phyloP scores from a whole-genome alignment of 2,329 filamentous ascomycete species.

The Geosmithia morbida region DNA sequence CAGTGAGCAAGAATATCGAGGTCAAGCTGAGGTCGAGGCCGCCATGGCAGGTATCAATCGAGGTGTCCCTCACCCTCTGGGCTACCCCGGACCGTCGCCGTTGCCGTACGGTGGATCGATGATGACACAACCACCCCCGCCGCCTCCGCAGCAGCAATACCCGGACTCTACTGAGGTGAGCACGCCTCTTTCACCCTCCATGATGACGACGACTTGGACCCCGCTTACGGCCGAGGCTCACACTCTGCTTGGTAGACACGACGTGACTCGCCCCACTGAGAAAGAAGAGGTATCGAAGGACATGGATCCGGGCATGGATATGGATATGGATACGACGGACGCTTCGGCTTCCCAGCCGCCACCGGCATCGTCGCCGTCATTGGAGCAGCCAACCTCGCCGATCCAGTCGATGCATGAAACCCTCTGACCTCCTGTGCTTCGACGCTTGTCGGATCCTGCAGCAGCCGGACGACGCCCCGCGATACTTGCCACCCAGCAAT shows the following conservation, averaged over 20 bases:
- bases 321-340: too few species aligned
- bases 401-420: too few species aligned
- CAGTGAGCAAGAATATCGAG: slow-evolving; percentile 3
- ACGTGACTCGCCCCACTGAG: slow-evolving; percentile 17
- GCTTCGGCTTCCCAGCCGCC: too few species aligned
- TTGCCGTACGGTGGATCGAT: not conserved
- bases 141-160: not conserved
- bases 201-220: not conserved
- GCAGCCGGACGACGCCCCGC: not conserved
- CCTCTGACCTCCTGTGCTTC: not conserved
- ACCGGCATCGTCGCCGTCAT: too few species aligned
- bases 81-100: not conserved
- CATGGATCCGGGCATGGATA: too few species aligned
- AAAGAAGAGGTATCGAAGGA: slow-evolving; percentile 18
- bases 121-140: not conserved
- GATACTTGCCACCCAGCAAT: not conserved
- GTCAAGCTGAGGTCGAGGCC: not conserved
- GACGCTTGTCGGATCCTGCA: not conserved
- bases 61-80: not conserved
- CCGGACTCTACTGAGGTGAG: not conserved
- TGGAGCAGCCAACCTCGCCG: too few species aligned
- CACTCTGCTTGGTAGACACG: slow-evolving; percentile 3
- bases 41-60: not conserved
- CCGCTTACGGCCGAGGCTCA: not conserved
- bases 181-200: not conserved